Percentiles rank a stretch among this genome's conserved stretches.
Evolutionary conservation across 768 basidiomycete species (phyloP).

Genomic region (Imleria badia): DNA sequence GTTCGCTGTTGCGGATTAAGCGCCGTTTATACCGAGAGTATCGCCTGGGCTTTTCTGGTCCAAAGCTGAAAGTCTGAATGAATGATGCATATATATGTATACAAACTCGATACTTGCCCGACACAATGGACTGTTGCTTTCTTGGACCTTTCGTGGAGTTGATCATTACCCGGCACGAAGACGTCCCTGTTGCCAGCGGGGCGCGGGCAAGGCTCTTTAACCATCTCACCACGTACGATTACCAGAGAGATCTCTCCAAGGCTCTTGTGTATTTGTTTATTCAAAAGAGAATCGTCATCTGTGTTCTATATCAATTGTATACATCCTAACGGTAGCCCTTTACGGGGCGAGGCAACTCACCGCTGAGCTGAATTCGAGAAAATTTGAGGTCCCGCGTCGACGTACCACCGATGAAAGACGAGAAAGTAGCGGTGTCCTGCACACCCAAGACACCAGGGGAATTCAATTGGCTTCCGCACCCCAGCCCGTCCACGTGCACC

Average conservation of each 20-base stretch:
- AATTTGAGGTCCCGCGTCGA: conserved; percentile 13
- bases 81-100: background rate
- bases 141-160: conserved; percentile 21
- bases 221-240: conserved; percentile 1
- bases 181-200: accelerated
- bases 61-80: conserved; percentile 9
- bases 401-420: background rate
- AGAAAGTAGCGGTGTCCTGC: background rate
- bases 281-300: conserved; percentile 24
- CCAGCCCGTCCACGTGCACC: conserved; percentile 12
- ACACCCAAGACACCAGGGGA: background rate
- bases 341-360: conserved; percentile 2
- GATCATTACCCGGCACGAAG: background rate
- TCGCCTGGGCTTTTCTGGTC: background rate
- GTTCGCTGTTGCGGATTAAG: conserved; percentile 4
- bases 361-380: conserved; percentile 16
- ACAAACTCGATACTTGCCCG: conserved; percentile 5
- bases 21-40: accelerated
- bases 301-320: background rate
- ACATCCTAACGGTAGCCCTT: background rate
- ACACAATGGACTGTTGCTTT: conserved; percentile 22
- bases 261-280: background rate
- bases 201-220: too few relatives aligned
- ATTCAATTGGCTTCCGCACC: accelerated
- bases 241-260: conserved; percentile 19